These are phyloP conservation scores for Arachnopeziza araneosa DNA, from an alignment of 2,329 filamentous ascomycete genomes.

Conservation along the genomic window DNA sequence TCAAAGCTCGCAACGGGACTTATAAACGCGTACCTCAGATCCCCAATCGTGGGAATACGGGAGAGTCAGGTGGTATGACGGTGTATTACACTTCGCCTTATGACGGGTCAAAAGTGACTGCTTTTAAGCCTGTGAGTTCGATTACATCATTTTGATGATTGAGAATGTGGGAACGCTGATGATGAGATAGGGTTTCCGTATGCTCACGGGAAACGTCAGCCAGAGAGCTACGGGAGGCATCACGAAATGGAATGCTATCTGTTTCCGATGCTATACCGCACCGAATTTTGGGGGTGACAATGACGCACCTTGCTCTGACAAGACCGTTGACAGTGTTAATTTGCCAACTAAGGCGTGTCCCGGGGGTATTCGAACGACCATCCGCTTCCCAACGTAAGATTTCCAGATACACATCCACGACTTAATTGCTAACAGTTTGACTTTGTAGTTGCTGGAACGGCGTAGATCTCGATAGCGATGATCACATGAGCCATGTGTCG, in stretches of 20 bases:
- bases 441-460: slow-evolving; percentile 20
- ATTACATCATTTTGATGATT: background rate
- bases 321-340: slow-evolving; percentile 2
- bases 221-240: background rate
- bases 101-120: slow-evolving; percentile 6
- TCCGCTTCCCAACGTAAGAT: slow-evolving; percentile 26
- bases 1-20: slow-evolving; percentile 17
- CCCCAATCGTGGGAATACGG: slow-evolving; percentile 6
- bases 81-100: slow-evolving; percentile 15
- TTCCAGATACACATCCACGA: background rate
- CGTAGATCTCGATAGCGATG: slow-evolving; percentile 9
- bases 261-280: background rate
- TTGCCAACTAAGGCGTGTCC: slow-evolving; percentile 22
- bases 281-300: background rate
- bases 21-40: slow-evolving; percentile 13
- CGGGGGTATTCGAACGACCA: slow-evolving; percentile 30
- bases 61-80: slow-evolving; percentile 13
- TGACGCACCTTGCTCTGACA: background rate
- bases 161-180: background rate
- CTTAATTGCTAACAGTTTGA: slow-evolving; percentile 1
- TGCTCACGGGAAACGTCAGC: slow-evolving; percentile 13
- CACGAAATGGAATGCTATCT: background rate
- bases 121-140: slow-evolving; percentile 2
- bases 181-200: slow-evolving; percentile 15
- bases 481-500: slow-evolving; percentile 8